Base-by-base conservation (phyloP, 306 rosid genomes). In the Casuarina cunninghamiana region DNA sequence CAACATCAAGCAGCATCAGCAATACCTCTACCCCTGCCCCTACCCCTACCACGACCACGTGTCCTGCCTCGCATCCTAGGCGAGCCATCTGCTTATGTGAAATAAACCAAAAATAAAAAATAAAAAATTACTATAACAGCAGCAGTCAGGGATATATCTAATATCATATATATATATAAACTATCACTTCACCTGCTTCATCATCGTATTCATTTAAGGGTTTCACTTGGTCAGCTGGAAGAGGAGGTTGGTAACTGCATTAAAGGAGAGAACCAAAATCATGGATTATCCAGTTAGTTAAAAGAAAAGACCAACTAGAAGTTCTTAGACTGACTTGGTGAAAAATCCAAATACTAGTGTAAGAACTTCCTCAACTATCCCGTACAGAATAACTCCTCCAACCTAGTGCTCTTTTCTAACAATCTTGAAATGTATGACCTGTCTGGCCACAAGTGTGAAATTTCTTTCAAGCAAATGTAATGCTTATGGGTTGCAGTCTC, bases 191-290 rank as follows among this genome's bases (percentile, higher is more conserved):
- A 90, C 98, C 98, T 87, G 93, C 93, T 58, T 90, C 93, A 76
- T 91, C 93, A 53, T 87, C 94, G 49, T 88, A 87, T 77, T 87
- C 93, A 80, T 86, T 91, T 70, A 86, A 84, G 21, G 91, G 98
- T 86, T 86, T 93, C 78, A 91, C 97, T 87, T 90, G 94, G 79
- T 93, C 97, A 50, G 60, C 88, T 2, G 96, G 93, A 73, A 91
- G 88, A 71, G 98, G 98, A 62, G 90, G 77, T 77, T 93, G 98
- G 65, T 93, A 90, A 75, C 98, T 93, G 84, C 75, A 83, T 46
- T 39, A 17, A 69, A 51, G 45, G 16, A 39, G 53, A 65, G 5
- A 83, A 62, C 60, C 6, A 58, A 50, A 69, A 80, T 81, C 66
- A 78, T 51, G 54, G 17, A 77, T 0, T 8, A 10, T 53, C 58